phyloP scores from a whole-genome alignment of 495 filamentous ascomycete genomes.

The Apiosordaria backusii region DNA sequence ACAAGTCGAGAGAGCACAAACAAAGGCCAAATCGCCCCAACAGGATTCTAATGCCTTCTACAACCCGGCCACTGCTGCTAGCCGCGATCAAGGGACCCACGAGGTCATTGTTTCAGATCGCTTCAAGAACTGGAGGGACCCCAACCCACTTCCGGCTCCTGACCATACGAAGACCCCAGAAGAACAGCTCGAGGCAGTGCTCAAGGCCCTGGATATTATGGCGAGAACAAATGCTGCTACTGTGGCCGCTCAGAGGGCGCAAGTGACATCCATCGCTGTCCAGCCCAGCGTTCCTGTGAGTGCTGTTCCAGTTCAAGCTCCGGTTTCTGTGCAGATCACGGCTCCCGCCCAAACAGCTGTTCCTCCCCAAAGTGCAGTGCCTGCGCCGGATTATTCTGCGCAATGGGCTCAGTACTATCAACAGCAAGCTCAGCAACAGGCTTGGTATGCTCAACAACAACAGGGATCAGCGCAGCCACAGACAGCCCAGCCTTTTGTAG shows the following conservation, averaged over 20 bases:
- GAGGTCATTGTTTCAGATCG: slow-evolving; percentile 35
- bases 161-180: not conserved
- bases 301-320: not conserved
- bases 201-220: slow-evolving; percentile 29
- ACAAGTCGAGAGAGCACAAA: slow-evolving; percentile 16
- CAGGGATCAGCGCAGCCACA: slow-evolving; percentile 22
- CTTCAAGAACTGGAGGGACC: slow-evolving; percentile 32
- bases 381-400: slow-evolving; percentile 25
- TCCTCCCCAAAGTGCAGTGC: slow-evolving; percentile 14
- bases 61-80: slow-evolving; percentile 8
- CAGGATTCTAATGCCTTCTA: slow-evolving; percentile 5
- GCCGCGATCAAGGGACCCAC: slow-evolving; percentile 28
- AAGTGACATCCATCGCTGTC: not conserved
- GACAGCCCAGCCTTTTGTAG: slow-evolving; percentile 17
- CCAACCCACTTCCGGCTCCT: not conserved
- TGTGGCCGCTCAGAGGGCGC: not conserved
- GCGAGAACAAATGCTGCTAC: slow-evolving; percentile 25
- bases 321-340: slow-evolving; percentile 7
- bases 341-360: slow-evolving; percentile 4
- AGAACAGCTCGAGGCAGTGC: not conserved
- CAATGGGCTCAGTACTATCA: slow-evolving; percentile 34
- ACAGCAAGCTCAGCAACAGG: slow-evolving; percentile 28
- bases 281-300: slow-evolving; percentile 6
- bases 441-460: slow-evolving; percentile 30
- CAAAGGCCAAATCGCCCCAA: not conserved